Evolutionary conservation across 345 rosid species (phyloP), one percentile per base, ranked within the genome.

Genomic region (Excoecaria agallocha): DNA sequence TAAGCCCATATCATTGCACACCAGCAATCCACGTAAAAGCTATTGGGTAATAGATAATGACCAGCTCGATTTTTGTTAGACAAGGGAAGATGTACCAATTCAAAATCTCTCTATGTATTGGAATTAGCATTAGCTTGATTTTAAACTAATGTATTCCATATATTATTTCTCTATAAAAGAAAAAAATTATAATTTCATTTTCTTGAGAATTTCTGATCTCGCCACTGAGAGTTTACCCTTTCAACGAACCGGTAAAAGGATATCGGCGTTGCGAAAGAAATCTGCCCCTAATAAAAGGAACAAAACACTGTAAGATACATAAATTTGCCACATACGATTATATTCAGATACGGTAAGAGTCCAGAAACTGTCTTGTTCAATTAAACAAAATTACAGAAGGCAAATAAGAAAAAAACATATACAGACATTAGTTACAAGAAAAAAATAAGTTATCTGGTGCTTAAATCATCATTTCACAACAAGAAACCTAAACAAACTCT

Each of bases 341-440:
- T 59, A 68, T 70, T 59, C 66, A 48, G 38, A 48, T 55, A 66
- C 35, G 16, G 79, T 56, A 60, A 20, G 45, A 57, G 74, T 74
- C 68, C 68, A 72, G 49, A 63, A 79, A 70, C 68, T 75, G 70
- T 70, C 30, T 70, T 76, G 73, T 68, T 75, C 71, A 22, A 59
- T 74, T 60, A 22, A n/a, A 72, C 46, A 19, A 69, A 63, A 51
- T 68, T 76, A 76, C 74, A 66, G n/a, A 30, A 48, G 68, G 46
- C n/a, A 48, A 45, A 77, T 65, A 43, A 62, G 30, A 46, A 41
- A 64, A n/a, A 38, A 76, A 70, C 84, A 82, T 80, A 65, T 82
- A 80, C 85, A 80, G 68, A 69, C 78, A 80, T 58, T 78, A 80
- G 85, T 80, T 82, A 82, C 84, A 84, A n/a, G n/a, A n/a, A n/a